Evolutionary conservation across 768 basidiomycete genomes (phyloP), one percentile per base, ranked within the genome.

Genomic region (Mycena rosella): DNA sequence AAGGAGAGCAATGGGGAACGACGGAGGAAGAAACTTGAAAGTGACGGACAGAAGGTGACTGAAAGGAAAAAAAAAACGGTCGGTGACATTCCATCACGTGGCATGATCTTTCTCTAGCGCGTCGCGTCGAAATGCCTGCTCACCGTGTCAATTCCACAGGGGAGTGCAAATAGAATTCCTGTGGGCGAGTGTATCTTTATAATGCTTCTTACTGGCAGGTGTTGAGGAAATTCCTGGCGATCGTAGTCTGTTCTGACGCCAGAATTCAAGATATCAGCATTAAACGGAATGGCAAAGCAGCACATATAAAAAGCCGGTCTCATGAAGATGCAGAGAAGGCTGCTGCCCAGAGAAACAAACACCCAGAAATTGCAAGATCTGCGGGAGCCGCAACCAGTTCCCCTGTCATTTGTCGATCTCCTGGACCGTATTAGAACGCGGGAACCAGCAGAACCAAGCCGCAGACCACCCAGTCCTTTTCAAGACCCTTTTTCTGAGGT

Each of bases 61-160:
- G 45, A 49, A 11, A 24, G 22, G n/a, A 54, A 54, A 36, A 54
- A 54, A 54, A n/a, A n/a, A n/a, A n/a, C n/a, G n/a, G n/a, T n/a
- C n/a, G n/a, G n/a, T n/a, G n/a, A n/a, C n/a, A 38, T 36, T 24
- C 1, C 48, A 49, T 29, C 48, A 49, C 48, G 48, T 49, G 48
- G 48, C 24, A 18, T 36, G 32, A 36, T 34, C 52, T 34, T 32
- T 18, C 3, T 20, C 32, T 36, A 38, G 17, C 36, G 38, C 22
- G 11, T 55, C 54, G 54, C 34, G 24, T 40, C 34, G 4, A 57
- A 57, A 59, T 59, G 57, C 57, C 57, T 34, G 57, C 57, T 32
- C 57, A 59, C 29, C 42, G 57, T n/a, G 22, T 4, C 20, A 59
- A 59, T 10, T n/a, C 44, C 24, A 30, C 20, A 36, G 57, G 57